These are phyloP conservation scores for Larix kaempferi DNA, from an alignment of 75 land plant species.

Conservation along the genomic window DNA sequence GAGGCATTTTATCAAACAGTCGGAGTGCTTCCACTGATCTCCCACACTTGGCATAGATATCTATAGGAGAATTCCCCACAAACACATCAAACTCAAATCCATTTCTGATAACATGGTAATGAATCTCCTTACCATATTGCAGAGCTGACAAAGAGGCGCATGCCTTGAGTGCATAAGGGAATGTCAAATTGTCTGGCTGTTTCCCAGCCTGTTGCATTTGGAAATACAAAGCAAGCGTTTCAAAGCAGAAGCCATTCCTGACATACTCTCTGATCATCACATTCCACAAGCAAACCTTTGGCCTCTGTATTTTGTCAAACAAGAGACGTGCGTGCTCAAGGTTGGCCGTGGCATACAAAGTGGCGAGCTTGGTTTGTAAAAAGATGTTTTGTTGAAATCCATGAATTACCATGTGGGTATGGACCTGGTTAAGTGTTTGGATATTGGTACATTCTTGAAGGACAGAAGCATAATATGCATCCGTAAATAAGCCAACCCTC, in stretches of 20 bases:
- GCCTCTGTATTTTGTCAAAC: constrained; percentile 50
- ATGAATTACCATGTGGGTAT: constrained; percentile 36
- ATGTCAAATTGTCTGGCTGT: constrained; percentile 53
- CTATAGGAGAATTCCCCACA: constrained; percentile 49
- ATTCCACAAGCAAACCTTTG: constrained; percentile 54
- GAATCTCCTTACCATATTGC: constrained; percentile 52
- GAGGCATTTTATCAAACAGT: constrained; percentile 48
- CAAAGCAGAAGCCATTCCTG: constrained; percentile 35
- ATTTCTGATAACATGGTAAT: constrained; percentile 42
- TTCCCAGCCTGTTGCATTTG: constrained; percentile 64
- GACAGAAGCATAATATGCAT: no score
- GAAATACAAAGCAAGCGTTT: constrained; percentile 58
- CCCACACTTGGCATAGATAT: constrained; percentile 43
- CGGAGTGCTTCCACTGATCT: constrained; percentile 20
- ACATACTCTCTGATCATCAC: constrained; percentile 65
- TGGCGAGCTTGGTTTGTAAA: constrained; percentile 48
- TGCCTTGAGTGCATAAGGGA: constrained; percentile 57
- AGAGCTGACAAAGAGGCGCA: constrained; percentile 49
- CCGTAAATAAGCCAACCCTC: no score
- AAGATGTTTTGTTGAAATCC: constrained; percentile 28
- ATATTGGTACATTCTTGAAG: no score
- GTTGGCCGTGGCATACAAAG: constrained; percentile 41
- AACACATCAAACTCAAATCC: constrained; percentile 35
- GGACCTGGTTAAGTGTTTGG: constrained; percentile 39
- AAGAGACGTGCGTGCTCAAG: constrained; percentile 42